Evolutionary conservation across 352 stramenopile species (phyloP), one percentile per base, ranked within the genome.

Genomic region (Phytophthora parvispora): DNA sequence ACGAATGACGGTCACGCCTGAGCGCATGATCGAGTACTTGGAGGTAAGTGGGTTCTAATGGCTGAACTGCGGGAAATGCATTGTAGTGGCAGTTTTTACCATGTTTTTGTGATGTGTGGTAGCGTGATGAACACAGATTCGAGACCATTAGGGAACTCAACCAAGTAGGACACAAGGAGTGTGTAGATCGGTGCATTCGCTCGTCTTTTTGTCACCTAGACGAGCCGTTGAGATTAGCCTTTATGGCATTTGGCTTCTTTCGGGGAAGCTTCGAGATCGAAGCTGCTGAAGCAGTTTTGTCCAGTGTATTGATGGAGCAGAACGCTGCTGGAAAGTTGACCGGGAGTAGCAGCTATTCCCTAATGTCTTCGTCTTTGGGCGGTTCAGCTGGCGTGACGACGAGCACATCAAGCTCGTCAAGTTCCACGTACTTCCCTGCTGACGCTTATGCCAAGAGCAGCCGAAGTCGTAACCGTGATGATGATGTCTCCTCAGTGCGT

Each of bases 191-290:
- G 7, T 95, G 84, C 47, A 95, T 95, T 45, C 86, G 87, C 6
- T 94, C 87, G 16, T 95, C 87, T 1, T 94, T 95, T 69, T 90
- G 80, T 29, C 87, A 94, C 47, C 69, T 95, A 29, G 83, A 93
- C 3, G 79, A 90, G 31, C 73, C 84, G 8, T 70, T 94, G 22
- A 83, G 79, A n/a, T 71, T 93, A 20, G 87, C 86, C 2, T 95
- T 95, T 49, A 94, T 95, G 86, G 86, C 83, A 18, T 81, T 95
- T 29, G 88, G 88, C 13, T 92, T 95, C 47, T 95, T 95, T 59
- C 84, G 88, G 24, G 86, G 88, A 52, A 90, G 73, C 20, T 95
- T 95, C 32, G 84, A 94, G 45, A 73, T 89, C 20, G 75, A 87
- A 53, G 88, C 88, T 8, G 88, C 85, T 16, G 76, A 88, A 48